Base-by-base conservation (phyloP, 352 stramenopile genomes). In the Thraustochytrium striatum region DNA sequence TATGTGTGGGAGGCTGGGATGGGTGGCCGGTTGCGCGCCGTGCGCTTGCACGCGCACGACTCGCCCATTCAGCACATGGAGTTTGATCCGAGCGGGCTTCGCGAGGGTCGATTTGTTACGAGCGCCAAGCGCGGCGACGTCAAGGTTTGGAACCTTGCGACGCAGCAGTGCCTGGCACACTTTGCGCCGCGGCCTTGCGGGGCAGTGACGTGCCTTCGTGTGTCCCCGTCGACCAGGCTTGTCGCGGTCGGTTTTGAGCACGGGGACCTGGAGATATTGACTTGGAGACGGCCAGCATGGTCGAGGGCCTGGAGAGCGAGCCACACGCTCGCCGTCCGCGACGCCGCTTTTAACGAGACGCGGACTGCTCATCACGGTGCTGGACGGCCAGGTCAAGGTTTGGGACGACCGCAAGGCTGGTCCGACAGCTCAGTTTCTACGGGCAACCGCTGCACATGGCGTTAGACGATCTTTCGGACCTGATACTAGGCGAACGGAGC, bases 331-430 rank as follows among this genome's bases (percentile, higher is more conserved):
- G 47, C 47, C 25, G 25, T 55, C 47, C 47, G 16, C 47, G 25
- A 21, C 47, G 25, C 47, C 16, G 47, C 47, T 21, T 55, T 25
- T 16, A 55, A 55, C n/a, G n/a, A n/a, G n/a, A n/a, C 59, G 59
- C 25, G 8, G 50, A n/a, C 59, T 70, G 0, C 16, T 70, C 9
- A 70, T n/a, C 5, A 33, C 30, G 13, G 59, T 33, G 8, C 8
- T 38, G 25, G 65, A 75, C 32, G 65, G 65, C 65, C 28, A 44
- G 13, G 30, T 75, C 52, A 75, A 75, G 30, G 65, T 75, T 5
- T 75, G 65, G 65, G 50, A 75, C 39, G 44, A 61, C n/a, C 44
- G 36, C 9, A 75, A 62, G 50, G 35, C 47, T 75, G 8, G 21
- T 75, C 0, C 43, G 65, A 0, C n/a, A 55, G 39, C 47, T 75